phyloP scores from a whole-genome alignment of 306 rosid species.

The Trichosanthes truncata region DNA sequence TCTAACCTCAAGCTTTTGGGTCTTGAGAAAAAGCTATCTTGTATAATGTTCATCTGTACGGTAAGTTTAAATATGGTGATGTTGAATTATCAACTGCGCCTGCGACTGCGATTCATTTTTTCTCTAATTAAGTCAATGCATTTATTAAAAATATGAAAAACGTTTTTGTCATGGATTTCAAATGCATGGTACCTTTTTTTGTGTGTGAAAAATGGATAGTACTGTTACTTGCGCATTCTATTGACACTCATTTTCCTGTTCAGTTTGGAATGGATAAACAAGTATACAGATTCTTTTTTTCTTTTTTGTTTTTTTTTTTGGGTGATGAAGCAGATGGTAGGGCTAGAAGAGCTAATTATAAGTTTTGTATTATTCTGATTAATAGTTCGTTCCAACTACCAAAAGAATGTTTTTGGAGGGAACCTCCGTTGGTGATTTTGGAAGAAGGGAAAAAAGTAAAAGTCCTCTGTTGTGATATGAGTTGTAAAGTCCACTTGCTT shows the following conservation, averaged over 20 bases:
- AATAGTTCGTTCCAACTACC: not conserved
- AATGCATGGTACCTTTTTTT: too few species aligned
- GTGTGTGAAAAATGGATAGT: too few species aligned
- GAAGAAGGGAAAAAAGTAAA: not conserved
- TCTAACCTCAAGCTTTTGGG: not conserved
- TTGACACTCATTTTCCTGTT: not conserved
- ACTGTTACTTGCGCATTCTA: too few species aligned
- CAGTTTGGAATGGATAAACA: too few species aligned
- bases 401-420: not conserved
- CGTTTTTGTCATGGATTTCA: too few species aligned
- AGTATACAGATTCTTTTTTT: too few species aligned
- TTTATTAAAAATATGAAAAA: not conserved
- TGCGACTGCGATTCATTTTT: not conserved
- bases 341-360: not conserved
- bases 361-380: not conserved
- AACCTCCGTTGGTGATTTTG: not conserved
- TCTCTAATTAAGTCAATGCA: not conserved
- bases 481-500: not conserved
- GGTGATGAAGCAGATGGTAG: not conserved
- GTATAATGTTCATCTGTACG: not conserved
- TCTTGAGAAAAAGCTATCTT: not conserved
- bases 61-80: not conserved
- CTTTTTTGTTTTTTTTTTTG: too few species aligned
- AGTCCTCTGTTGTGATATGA: not conserved
- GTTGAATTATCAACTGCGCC: not conserved